These are phyloP conservation scores for Oxytropis ochrocephala DNA, from an alignment of 306 rosid species.

Conservation along the genomic window DNA sequence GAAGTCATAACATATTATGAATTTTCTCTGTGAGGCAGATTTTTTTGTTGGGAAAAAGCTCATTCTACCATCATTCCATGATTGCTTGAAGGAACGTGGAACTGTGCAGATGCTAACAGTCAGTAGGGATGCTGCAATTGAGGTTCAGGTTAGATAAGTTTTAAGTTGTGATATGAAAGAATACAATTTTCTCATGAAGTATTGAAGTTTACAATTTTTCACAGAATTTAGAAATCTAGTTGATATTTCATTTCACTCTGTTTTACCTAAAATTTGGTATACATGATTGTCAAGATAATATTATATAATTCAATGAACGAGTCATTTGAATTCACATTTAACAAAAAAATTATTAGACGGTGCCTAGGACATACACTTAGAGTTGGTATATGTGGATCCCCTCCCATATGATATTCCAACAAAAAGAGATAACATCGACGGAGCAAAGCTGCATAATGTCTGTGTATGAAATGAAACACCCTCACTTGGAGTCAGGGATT, in stretches of 20 bases:
- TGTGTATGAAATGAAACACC: background rate
- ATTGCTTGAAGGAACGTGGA: constrained; percentile 87
- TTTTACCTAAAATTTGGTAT: too few species aligned
- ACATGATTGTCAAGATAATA: too few species aligned
- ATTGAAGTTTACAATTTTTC: too few species aligned
- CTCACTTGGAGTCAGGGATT: background rate
- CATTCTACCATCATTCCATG: constrained; percentile 76
- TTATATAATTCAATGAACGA: too few species aligned
- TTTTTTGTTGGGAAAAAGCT: constrained; percentile 81
- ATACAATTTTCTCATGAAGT: background rate
- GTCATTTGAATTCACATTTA: background rate
- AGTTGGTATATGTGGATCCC: background rate
- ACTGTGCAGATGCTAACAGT: constrained; percentile 92
- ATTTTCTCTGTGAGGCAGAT: constrained; percentile 91
- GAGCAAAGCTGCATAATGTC: background rate
- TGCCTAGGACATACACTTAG: background rate
- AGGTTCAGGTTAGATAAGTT: constrained; percentile 75
- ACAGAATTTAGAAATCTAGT: background rate
- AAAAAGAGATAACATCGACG: background rate
- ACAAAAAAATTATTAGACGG: background rate
- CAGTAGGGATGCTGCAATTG: constrained; percentile 92
- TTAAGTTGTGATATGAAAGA: background rate
- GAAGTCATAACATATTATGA: constrained; percentile 52
- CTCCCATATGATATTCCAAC: background rate
- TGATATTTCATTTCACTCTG: too few species aligned